Base-by-base conservation (phyloP, 192 early-diverging fungal species). In the Gamsiella multidivaricata region DNA sequence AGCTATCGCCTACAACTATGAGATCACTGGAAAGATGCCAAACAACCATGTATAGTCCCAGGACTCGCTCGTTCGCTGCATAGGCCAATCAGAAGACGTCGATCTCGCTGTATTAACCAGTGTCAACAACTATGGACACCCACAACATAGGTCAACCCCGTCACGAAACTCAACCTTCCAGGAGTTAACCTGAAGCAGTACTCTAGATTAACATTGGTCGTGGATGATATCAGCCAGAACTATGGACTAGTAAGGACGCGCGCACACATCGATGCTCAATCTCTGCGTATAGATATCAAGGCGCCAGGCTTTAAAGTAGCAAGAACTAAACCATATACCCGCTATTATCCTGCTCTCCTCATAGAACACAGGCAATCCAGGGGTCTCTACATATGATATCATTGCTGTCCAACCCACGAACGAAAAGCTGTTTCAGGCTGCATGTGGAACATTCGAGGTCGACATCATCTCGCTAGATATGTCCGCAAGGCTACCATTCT, bases 401-500 rank as follows among this genome's bases (percentile, higher is more conserved):
- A 41, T 96, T 25, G 90, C 94, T 15, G 91, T 93, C 2, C 85
- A 87, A 54, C 93, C 94, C 3, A 84, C 79, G 0, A 88, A 79
- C 32, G 91, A 95, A 79, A 91, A 93, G 31, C 71, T 88, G 2
- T 92, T 95, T 43, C 88, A 90, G 42, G 61, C 81, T 29, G 91
- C 92, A 10, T 95, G 92, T 63, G 61, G 78, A 20, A 80, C 83
- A 28, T 78, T 87, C 31, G 93, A 95, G 39, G 72, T 93, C 22
- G 95, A 96, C 69, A 90, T 96, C 39, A 94, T 96, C 39, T 87
- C 90, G 32, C 71, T 96, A 15, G 94, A 95, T 58, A 72, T 90
- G 71, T 75, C 81, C 22, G 54, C 83, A 54, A 80, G 91, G 41
- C 60, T 95, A 32, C 88, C 89, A 25, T 92, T 92, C 70, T 87